phyloP scores from a whole-genome alignment of 192 early-diverging fungal species.

The Mortierella hygrophila region DNA sequence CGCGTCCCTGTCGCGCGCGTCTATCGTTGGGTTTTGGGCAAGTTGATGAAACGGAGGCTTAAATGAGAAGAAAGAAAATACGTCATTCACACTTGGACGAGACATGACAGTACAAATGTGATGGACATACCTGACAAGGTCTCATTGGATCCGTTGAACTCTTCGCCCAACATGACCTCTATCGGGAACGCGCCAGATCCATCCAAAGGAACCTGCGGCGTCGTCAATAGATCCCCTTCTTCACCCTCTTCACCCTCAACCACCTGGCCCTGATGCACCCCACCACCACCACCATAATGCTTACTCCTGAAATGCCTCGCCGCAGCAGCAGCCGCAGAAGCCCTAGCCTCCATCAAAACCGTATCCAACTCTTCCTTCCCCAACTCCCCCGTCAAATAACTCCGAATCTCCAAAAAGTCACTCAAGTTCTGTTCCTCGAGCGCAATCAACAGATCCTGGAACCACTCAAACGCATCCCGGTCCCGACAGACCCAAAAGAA shows the following conservation, averaged over 20 bases:
- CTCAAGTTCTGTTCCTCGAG: conserved; percentile 84
- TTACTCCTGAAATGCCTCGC: conserved; percentile 14
- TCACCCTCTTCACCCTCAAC: neutral
- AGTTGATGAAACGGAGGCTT: too few relatives aligned
- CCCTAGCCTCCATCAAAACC: conserved; percentile 73
- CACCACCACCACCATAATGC: neutral
- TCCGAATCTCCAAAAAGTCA: conserved; percentile 83
- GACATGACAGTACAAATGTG: too few relatives aligned
- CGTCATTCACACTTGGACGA: neutral
- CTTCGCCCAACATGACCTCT: neutral
- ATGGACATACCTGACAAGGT: neutral
- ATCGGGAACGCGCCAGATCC: neutral
- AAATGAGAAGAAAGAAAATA: too few relatives aligned
- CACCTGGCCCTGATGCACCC: neutral
- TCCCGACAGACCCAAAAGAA: conserved; percentile 91
- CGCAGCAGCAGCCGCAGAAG: conserved; percentile 57
- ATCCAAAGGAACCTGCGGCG: neutral
- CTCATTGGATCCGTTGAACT: neutral
- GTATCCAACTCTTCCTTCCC: conserved; percentile 76
- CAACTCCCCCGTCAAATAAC: conserved; percentile 81
- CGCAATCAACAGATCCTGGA: conserved; percentile 85
- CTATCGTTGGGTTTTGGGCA: neutral
- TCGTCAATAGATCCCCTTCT: neutral
- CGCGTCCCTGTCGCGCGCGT: conserved; percentile 58
- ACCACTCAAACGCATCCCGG: conserved; percentile 90